Evolutionary conservation across 1,139 yeast species (phyloP).

Genomic region (Entelexis paramagnoliae): DNA sequence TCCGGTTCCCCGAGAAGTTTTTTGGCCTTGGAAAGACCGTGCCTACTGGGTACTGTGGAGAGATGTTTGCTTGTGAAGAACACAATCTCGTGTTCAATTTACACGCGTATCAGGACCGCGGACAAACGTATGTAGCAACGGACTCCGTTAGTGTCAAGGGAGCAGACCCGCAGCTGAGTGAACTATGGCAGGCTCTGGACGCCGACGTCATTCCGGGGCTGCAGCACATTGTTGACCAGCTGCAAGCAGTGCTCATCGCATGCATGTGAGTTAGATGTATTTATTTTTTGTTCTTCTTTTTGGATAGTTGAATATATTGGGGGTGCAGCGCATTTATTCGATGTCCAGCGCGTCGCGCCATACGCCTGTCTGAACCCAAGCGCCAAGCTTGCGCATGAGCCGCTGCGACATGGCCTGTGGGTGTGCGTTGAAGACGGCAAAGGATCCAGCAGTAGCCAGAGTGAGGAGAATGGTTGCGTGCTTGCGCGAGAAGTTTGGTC

Average conservation of each 20-base stretch:
- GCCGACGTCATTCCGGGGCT: not conserved
- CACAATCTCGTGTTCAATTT: constrained; percentile 12
- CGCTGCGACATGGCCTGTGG: constrained; percentile 33
- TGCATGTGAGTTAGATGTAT: too few relatives aligned
- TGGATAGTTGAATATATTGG: too few relatives aligned
- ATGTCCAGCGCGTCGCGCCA: constrained; percentile 25
- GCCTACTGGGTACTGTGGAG: constrained; percentile 14
- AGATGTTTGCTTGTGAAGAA: constrained; percentile 14
- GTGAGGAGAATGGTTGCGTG: constrained; percentile 32
- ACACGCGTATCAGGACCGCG: constrained; percentile 17
- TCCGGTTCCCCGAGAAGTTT: constrained; percentile 14
- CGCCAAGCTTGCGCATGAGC: constrained; percentile 28
- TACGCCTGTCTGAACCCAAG: constrained; percentile 30
- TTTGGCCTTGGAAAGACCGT: not conserved
- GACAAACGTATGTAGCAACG: constrained; percentile 12
- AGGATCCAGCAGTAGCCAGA: constrained; percentile 30
- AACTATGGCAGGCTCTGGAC: constrained; percentile 8
- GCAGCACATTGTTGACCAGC: not conserved
- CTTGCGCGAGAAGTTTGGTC: constrained; percentile 22
- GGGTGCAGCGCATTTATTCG: not conserved
- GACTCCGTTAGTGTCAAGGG: constrained; percentile 16
- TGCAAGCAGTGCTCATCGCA: not conserved
- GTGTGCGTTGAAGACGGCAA: constrained; percentile 30
- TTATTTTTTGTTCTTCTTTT: not conserved
- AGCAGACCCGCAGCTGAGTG: constrained; percentile 11